These are phyloP conservation scores for Neonothopanus nambi DNA, from an alignment of 1,284 basidiomycete species.

Conservation along the genomic window DNA sequence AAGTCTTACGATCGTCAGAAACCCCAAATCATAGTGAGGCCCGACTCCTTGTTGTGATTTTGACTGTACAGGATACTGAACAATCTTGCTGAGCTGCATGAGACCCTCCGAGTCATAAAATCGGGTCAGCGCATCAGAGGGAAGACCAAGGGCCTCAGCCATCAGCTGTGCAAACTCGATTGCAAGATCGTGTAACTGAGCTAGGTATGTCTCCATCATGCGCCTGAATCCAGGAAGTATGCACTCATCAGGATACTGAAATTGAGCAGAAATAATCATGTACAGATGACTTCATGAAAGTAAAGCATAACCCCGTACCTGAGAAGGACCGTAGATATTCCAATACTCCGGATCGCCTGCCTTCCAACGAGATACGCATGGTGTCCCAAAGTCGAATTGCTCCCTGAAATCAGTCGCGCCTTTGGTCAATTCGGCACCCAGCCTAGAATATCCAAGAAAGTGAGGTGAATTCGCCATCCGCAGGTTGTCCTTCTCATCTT, in stretches of 20 bases:
- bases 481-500: too few relatives aligned
- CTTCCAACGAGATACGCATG: conserved; percentile 30
- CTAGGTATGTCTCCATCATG: conserved; percentile 50
- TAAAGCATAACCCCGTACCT: background rate
- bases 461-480: too few relatives aligned
- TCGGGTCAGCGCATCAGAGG: conserved; percentile 47
- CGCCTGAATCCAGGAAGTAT: conserved; percentile 61
- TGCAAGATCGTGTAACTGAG: conserved; percentile 53
- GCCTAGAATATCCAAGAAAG: too few relatives aligned
- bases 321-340: background rate
- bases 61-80: conserved; percentile 57
- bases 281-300: too few relatives aligned
- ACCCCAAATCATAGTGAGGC: conserved; percentile 70
- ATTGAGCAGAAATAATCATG: background rate
- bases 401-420: too few relatives aligned
- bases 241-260: conserved; percentile 65
- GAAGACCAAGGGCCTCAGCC: conserved; percentile 60
- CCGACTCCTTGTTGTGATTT: conserved; percentile 58
- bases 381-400: conserved; percentile 13
- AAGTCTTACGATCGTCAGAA: conserved; percentile 60
- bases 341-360: background rate
- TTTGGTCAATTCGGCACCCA: too few relatives aligned
- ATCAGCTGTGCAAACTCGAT: conserved; percentile 55
- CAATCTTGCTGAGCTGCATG: conserved; percentile 67
- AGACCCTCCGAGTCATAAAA: conserved; percentile 54